Evolutionary conservation across 768 basidiomycete genomes (phyloP).

Genomic region (Epithele typhae): DNA sequence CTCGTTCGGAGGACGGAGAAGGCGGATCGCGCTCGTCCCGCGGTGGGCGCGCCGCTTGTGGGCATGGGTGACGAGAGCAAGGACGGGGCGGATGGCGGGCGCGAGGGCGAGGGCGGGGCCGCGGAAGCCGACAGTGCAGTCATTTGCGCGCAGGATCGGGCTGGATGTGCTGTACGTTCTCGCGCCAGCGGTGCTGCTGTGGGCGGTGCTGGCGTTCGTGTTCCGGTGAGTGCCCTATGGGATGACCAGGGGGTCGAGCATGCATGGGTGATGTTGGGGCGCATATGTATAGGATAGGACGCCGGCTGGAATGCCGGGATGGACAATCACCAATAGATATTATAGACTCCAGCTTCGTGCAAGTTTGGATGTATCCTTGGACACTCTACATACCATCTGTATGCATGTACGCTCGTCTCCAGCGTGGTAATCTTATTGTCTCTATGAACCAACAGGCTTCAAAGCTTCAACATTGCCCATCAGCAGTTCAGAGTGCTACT

Average conservation of each 20-base stretch:
- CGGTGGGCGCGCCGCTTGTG: constrained; percentile 21
- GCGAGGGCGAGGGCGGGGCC: not conserved
- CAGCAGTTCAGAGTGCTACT: no score
- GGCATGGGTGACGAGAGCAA: not conserved
- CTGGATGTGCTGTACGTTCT: constrained; percentile 9
- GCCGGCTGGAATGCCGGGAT: no score
- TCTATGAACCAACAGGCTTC: no score
- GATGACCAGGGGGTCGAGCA: not conserved
- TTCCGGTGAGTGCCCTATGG: constrained; percentile 3
- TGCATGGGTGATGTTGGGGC: no score
- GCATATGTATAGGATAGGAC: no score
- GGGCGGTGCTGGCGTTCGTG: not conserved
- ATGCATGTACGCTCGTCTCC: no score
- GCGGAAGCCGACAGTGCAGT: not conserved
- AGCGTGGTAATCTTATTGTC: not conserved
- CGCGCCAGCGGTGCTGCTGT: constrained; percentile 12
- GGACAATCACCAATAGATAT: no score
- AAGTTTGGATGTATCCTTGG: no score
- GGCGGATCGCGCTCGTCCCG: constrained; percentile 42
- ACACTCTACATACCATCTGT: no score
- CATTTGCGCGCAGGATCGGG: constrained; percentile 5
- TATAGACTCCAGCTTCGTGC: no score
- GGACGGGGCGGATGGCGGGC: no score
- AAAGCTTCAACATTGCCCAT: no score
- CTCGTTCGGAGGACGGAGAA: constrained; percentile 47